phyloP scores from a whole-genome alignment of 1,284 basidiomycete genomes.

The Microbotryum scabiosae region DNA sequence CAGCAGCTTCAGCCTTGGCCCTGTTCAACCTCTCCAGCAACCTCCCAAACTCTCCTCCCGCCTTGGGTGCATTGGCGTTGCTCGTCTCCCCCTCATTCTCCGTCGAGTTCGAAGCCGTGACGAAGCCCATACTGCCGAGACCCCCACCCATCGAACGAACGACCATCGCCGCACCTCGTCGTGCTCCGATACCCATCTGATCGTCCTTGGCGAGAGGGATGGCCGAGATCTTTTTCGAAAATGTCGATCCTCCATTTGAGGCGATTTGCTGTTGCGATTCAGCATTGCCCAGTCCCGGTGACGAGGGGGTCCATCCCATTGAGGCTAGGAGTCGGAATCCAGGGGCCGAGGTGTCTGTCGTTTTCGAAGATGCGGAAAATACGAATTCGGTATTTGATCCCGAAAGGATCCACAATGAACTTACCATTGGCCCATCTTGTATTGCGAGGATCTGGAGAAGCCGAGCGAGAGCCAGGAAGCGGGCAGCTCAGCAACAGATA shows the following conservation, averaged over 20 bases:
- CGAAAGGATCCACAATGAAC: background rate
- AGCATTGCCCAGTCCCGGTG: slow-evolving; percentile 19
- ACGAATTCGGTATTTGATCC: background rate
- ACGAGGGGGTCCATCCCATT: slow-evolving; percentile 34
- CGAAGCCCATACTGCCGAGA: slow-evolving; percentile 14
- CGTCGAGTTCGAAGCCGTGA: slow-evolving; percentile 1
- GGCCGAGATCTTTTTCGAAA: slow-evolving; percentile 22
- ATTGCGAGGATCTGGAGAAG: slow-evolving; percentile 32
- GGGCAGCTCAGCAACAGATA: background rate
- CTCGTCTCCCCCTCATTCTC: background rate
- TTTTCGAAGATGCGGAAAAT: too few species aligned
- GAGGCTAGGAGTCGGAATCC: slow-evolving; percentile 33
- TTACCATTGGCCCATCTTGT: slow-evolving; percentile 31
- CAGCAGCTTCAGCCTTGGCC: slow-evolving; percentile 19
- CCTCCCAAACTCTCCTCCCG: slow-evolving; percentile 29
- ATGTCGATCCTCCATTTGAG: slow-evolving; percentile 19
- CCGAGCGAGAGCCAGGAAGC: background rate
- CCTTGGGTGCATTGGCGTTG: slow-evolving; percentile 7
- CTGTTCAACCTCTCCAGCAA: slow-evolving; percentile 28
- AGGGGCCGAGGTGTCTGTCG: slow-evolving; percentile 27
- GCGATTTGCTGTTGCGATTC: slow-evolving; percentile 21
- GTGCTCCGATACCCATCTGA: slow-evolving; percentile 27
- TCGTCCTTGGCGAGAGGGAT: slow-evolving; percentile 31
- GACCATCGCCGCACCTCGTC: slow-evolving; percentile 20
- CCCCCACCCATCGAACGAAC: slow-evolving; percentile 20